Evolutionary conservation across 768 basidiomycete species (phyloP).

Genomic region (Podaxis sp.): DNA sequence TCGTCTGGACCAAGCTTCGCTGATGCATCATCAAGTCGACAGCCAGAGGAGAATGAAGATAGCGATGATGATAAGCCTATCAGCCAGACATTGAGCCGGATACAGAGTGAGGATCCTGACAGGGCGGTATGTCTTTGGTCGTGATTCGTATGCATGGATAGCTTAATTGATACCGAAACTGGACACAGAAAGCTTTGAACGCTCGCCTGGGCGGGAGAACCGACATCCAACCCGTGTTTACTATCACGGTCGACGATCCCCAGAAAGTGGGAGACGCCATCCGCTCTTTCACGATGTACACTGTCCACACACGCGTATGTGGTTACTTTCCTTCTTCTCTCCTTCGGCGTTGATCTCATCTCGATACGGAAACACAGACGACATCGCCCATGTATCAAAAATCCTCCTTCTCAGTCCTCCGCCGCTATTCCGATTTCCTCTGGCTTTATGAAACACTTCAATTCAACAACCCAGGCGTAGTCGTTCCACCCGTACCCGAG

Average conservation of each 20-base stretch:
- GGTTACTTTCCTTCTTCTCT: background rate
- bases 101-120: constrained; percentile 26
- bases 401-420: constrained; percentile 86
- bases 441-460: constrained; percentile 93
- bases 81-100: constrained; percentile 42
- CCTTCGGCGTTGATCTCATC: background rate
- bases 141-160: background rate
- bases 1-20: background rate
- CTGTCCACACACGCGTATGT: constrained; percentile 83
- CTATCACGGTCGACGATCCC: constrained; percentile 93
- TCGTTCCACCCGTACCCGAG: constrained; percentile 95
- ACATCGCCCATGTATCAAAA: constrained; percentile 83
- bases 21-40: background rate
- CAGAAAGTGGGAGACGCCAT: constrained; percentile 97
- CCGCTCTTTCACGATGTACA: constrained; percentile 93
- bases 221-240: constrained; percentile 70
- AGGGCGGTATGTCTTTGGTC: constrained; percentile 26
- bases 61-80: constrained; percentile 72
- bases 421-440: constrained; percentile 97
- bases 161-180: background rate
- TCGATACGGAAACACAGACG: constrained; percentile 48
- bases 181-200: constrained; percentile 16
- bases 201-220: constrained; percentile 24
- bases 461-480: constrained; percentile 91
- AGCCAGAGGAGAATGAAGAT: constrained; percentile 46